Evolutionary conservation across 1,139 yeast genomes (phyloP).

Genomic region (Saccharomyces hybrid): DNA sequence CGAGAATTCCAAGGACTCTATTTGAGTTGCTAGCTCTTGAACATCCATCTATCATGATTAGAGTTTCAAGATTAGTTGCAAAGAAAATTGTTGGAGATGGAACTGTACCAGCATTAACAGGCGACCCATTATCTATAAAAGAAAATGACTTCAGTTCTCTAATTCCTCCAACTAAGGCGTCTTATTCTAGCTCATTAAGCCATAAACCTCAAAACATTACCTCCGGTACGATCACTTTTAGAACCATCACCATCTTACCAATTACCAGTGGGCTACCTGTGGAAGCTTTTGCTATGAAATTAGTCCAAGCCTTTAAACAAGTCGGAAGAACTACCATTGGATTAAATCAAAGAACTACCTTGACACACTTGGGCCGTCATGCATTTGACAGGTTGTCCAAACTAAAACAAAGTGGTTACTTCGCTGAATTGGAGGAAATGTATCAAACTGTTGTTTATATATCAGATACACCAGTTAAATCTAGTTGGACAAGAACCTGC

Average conservation of each 20-base stretch:
- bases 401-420: constrained; percentile 78
- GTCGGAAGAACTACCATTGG: constrained; percentile 72
- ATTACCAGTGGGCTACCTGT: constrained; percentile 76
- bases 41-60: constrained; percentile 85
- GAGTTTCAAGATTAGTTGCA: constrained; percentile 84
- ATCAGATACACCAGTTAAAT: constrained; percentile 76
- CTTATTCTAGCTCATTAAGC: constrained; percentile 11
- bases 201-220: constrained; percentile 10
- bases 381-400: constrained; percentile 88
- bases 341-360: constrained; percentile 72
- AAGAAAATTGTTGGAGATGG: constrained; percentile 41
- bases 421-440: constrained; percentile 85
- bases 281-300: constrained; percentile 67
- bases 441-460: constrained; percentile 82
- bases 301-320: constrained; percentile 60
- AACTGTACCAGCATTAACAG: constrained; percentile 10
- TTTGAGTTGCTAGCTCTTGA: constrained; percentile 79
- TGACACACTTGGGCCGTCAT: constrained; percentile 78
- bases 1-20: constrained; percentile 81
- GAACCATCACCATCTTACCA: constrained; percentile 82
- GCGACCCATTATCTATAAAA: constrained; percentile 12
- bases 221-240: constrained; percentile 36
- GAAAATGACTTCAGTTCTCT: constrained; percentile 20
- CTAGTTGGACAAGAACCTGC: constrained; percentile 90
- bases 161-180: constrained; percentile 18